Evolutionary conservation across 2,329 filamentous ascomycete species (phyloP).

Genomic region (Blastomyces percursus): DNA sequence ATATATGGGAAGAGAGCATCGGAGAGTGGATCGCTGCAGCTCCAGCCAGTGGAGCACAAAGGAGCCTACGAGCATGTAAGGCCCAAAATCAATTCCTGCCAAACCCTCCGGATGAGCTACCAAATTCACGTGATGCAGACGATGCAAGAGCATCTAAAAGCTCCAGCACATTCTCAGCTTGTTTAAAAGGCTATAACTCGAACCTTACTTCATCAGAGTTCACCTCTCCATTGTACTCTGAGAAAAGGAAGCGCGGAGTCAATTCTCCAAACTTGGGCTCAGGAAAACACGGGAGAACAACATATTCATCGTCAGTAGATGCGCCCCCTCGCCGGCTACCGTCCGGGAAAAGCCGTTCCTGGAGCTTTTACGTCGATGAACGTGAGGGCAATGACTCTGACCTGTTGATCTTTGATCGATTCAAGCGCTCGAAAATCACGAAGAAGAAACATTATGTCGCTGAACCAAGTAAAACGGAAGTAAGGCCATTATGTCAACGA

Average conservation of each 20-base stretch:
- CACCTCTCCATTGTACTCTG: neutral
- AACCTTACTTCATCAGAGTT: conserved; percentile 7
- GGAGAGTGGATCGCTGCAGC: conserved; percentile 44
- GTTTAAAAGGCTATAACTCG: neutral
- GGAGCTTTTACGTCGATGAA: neutral
- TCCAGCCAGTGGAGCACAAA: neutral
- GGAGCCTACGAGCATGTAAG: neutral
- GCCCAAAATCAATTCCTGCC: neutral
- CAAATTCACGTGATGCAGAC: neutral
- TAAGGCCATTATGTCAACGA: neutral
- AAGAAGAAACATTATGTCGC: neutral
- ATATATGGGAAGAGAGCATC: conserved; percentile 47
- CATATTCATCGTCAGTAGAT: neutral
- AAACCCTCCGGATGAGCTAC: neutral
- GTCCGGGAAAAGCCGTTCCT: neutral
- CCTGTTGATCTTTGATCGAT: neutral
- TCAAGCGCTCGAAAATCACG: neutral
- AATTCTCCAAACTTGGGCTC: neutral
- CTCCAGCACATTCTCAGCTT: conserved; percentile 1
- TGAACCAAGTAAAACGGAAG: too few relatives aligned
- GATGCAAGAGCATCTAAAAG: conserved; percentile 1
- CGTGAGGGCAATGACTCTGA: neutral
- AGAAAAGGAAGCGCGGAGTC: conserved; percentile 6
- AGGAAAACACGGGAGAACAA: neutral
- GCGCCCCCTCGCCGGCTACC: neutral